Evolutionary conservation across 2,329 filamentous ascomycete genomes (phyloP).

Genomic region (Pseudogymnoascus destructans): DNA sequence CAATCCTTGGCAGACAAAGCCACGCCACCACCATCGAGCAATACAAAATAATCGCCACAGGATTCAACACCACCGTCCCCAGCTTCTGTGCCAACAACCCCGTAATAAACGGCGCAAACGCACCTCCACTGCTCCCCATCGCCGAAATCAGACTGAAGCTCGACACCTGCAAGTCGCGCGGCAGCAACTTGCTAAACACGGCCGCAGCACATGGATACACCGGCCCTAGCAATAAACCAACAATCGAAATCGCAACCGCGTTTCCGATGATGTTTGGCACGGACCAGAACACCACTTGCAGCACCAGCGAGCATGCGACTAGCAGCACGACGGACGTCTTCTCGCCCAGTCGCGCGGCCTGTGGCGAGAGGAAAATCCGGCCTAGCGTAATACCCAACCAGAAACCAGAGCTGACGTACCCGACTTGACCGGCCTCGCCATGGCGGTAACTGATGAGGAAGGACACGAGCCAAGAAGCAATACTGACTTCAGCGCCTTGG

Average conservation of each 20-base stretch:
- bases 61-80: slow-evolving; percentile 34
- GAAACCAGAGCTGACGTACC: slow-evolving; percentile 65
- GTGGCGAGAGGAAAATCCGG: slow-evolving; percentile 55
- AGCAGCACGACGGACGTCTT: slow-evolving; percentile 53
- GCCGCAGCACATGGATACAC: slow-evolving; percentile 63
- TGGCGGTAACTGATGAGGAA: slow-evolving; percentile 63
- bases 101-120: slow-evolving; percentile 43
- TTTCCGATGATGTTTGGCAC: slow-evolving; percentile 63
- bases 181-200: slow-evolving; percentile 48
- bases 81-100: slow-evolving; percentile 34
- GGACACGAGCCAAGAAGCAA: slow-evolving; percentile 77
- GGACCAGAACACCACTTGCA: slow-evolving; percentile 68
- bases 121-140: slow-evolving; percentile 56
- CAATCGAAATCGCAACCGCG: slow-evolving; percentile 52
- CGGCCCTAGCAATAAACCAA: slow-evolving; percentile 65
- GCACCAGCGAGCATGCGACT: slow-evolving; percentile 45
- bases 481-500: slow-evolving; percentile 71
- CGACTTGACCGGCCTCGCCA: slow-evolving; percentile 56
- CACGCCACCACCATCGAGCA: slow-evolving; percentile 52
- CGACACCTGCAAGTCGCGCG: slow-evolving; percentile 45
- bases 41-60: slow-evolving; percentile 55
- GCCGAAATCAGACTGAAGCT: slow-evolving; percentile 55
- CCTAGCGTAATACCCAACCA: slow-evolving; percentile 66
- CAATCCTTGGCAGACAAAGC: slow-evolving; percentile 42
- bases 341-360: slow-evolving; percentile 57